Conservation (phyloP, 768 basidiomycete genomes). For the Pleurotus pulmonarius region DNA sequence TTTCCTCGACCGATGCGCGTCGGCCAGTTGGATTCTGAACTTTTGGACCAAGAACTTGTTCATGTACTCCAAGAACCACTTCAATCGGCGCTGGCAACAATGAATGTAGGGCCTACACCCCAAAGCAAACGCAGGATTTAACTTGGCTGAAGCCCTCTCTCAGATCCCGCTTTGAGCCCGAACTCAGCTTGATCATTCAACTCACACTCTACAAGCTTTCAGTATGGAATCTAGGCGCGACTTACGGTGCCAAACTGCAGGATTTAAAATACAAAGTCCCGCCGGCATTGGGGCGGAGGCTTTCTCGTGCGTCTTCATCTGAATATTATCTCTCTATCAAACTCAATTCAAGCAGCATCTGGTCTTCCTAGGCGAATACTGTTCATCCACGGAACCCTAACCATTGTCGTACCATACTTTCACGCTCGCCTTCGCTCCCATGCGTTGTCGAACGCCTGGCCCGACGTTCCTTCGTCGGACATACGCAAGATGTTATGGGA, state of each 20-base stretch:
- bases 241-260: constrained; percentile 82
- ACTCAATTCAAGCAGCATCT: constrained; percentile 40
- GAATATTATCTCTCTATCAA: constrained; percentile 10
- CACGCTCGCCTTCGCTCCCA: constrained; percentile 69
- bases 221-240: constrained; percentile 75
- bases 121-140: constrained; percentile 12
- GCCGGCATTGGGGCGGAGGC: constrained; percentile 14
- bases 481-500: constrained; percentile 72
- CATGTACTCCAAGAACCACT: constrained; percentile 82
- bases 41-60: constrained; percentile 86
- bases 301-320: constrained; percentile 32
- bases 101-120: constrained; percentile 49
- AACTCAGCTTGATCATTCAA: constrained; percentile 67
- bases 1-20: constrained; percentile 66
- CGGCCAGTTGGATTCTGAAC: constrained; percentile 86
- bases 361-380: constrained; percentile 61
- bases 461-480: constrained; percentile 83
- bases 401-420: constrained; percentile 75
- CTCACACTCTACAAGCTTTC: constrained; percentile 78
- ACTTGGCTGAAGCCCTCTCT: constrained; percentile 44
- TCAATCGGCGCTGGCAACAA: constrained; percentile 59
- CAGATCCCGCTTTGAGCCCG: constrained; percentile 66
- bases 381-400: constrained; percentile 65
- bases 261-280: constrained; percentile 60
- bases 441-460: constrained; percentile 86